Evolutionary conservation across 768 basidiomycete genomes (phyloP).

Genomic region (Naganishia friedmannii): DNA sequence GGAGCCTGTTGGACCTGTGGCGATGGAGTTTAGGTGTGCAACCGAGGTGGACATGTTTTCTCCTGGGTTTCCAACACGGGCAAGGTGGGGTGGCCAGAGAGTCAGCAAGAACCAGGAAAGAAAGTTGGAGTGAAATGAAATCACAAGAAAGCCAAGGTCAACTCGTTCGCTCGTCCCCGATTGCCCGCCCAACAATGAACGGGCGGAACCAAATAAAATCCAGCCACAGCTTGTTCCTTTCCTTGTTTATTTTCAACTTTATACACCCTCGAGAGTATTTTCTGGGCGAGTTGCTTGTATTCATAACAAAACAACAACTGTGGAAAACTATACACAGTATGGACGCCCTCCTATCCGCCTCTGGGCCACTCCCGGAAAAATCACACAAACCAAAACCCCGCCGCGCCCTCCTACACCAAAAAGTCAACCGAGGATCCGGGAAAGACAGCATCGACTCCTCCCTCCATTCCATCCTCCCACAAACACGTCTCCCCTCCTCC

Average conservation of each 20-base stretch:
- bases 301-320: too few species aligned
- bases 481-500: constrained; percentile 68
- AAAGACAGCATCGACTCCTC: constrained; percentile 58
- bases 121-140: too few species aligned
- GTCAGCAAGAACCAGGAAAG: too few species aligned
- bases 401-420: constrained; percentile 51
- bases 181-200: too few species aligned
- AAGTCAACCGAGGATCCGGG: constrained; percentile 38
- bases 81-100: too few species aligned
- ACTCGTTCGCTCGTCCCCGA: not conserved
- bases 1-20: not conserved
- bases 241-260: not conserved
- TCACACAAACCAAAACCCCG: constrained; percentile 39
- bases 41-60: not conserved
- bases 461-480: constrained; percentile 59
- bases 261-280: too few species aligned
- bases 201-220: constrained; percentile 23
- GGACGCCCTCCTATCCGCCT: constrained; percentile 72
- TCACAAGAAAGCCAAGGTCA: too few species aligned
- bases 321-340: too few species aligned
- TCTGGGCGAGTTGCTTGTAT: too few species aligned
- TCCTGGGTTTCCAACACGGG: too few species aligned
- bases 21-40: constrained; percentile 8
- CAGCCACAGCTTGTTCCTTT: not conserved
- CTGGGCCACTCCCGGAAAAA: constrained; percentile 53